These are phyloP conservation scores for Euphorbia corollata DNA, from an alignment of 441 rosid species.

Conservation along the genomic window DNA sequence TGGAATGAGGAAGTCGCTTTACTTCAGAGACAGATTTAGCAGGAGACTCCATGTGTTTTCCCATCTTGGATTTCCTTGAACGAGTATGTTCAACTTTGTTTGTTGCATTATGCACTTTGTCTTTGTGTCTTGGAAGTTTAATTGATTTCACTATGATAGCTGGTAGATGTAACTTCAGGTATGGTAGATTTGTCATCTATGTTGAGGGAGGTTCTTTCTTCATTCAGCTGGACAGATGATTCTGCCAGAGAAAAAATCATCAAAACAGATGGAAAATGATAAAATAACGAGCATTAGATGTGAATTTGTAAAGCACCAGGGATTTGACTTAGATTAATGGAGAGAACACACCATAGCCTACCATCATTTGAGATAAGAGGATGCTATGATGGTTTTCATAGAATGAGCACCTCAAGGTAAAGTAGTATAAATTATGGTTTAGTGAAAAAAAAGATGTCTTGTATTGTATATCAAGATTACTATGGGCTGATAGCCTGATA, in stretches of 20 bases:
- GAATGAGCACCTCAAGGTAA: constrained; percentile 10
- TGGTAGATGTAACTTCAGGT: constrained; percentile 42
- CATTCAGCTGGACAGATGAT: constrained; percentile 55
- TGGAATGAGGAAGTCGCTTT: constrained; percentile 34
- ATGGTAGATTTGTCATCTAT: constrained; percentile 40
- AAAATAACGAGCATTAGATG: too few species aligned
- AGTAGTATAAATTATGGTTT: background rate
- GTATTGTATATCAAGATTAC: constrained; percentile 4
- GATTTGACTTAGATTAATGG: too few species aligned
- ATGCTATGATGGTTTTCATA: background rate
- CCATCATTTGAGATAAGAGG: constrained; percentile 1
- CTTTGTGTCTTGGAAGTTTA: constrained; percentile 38
- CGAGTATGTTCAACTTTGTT: constrained; percentile 33
- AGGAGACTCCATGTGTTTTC: constrained; percentile 31
- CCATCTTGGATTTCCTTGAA: constrained; percentile 46
- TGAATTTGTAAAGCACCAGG: too few species aligned
- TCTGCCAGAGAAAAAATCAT: constrained; percentile 29
- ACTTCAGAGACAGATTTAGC: constrained; percentile 31
- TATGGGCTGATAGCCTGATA: background rate
- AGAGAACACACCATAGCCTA: too few species aligned
- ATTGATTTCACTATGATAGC: constrained; percentile 35
- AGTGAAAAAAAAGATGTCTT: background rate
- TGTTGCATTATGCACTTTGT: constrained; percentile 24
- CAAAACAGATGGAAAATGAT: constrained; percentile 4
- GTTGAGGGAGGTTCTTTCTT: constrained; percentile 39